phyloP scores from a whole-genome alignment of 805 yeast genomes.

The Cyberlindnera xylosilytica region DNA sequence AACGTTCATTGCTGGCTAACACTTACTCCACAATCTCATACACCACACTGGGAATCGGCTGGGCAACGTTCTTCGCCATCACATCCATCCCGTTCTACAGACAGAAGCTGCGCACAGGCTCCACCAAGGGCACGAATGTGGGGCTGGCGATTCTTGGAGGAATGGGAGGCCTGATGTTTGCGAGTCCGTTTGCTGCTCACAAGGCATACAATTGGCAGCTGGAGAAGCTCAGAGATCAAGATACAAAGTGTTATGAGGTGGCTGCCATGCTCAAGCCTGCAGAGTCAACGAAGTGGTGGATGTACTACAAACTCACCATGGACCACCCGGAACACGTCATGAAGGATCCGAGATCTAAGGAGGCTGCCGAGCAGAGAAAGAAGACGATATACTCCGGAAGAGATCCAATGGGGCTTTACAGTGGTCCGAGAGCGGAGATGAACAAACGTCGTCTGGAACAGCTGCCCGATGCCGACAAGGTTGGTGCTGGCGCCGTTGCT shows the following conservation, averaged over 20 bases:
- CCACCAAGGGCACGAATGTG: conserved; percentile 37
- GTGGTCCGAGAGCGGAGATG: conserved; percentile 30
- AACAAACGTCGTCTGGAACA: conserved; percentile 10
- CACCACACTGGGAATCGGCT: conserved; percentile 35
- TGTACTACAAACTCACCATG: conserved; percentile 50
- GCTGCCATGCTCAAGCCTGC: conserved; percentile 30
- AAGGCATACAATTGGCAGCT: conserved; percentile 33
- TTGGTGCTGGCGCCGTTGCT: not conserved
- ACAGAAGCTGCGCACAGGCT: conserved; percentile 32
- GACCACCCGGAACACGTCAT: conserved; percentile 49
- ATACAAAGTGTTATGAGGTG: conserved; percentile 31
- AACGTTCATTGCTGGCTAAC: conserved; percentile 39
- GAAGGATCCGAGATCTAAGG: conserved; percentile 49
- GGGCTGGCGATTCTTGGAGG: conserved; percentile 41
- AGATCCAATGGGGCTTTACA: conserved; percentile 36
- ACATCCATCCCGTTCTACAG: conserved; percentile 41
- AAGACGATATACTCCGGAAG: conserved; percentile 33
- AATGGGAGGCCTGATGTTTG: conserved; percentile 34
- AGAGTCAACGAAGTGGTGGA: conserved; percentile 41
- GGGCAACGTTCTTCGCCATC: conserved; percentile 40
- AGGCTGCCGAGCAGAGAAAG: conserved; percentile 27
- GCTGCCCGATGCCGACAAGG: conserved; percentile 10
- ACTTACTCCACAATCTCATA: conserved; percentile 36
- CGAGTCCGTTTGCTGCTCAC: conserved; percentile 32
- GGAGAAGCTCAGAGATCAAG: conserved; percentile 29